These are phyloP conservation scores for Penicillium taxi DNA, from an alignment of 495 filamentous ascomycete species.

Conservation along the genomic window DNA sequence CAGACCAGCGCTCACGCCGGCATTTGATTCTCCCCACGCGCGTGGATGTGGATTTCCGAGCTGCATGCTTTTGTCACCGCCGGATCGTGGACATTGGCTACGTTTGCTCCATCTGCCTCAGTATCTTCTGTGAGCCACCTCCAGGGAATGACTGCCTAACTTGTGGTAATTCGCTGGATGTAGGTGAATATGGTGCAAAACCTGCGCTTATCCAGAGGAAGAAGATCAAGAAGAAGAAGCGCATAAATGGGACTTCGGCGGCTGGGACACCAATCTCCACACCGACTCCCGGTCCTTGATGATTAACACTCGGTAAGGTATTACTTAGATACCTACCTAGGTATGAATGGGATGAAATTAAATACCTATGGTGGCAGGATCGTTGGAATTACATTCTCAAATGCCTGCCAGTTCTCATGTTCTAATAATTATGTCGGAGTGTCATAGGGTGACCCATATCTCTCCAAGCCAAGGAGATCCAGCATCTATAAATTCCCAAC, in stretches of 20 bases:
- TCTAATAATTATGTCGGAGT: too few relatives aligned
- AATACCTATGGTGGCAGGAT: too few relatives aligned
- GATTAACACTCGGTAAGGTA: too few relatives aligned
- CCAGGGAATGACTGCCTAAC: constrained; percentile 70
- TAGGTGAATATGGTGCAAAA: constrained; percentile 64
- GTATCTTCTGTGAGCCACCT: constrained; percentile 65
- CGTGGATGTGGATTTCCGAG: constrained; percentile 89
- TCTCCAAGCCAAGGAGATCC: too few relatives aligned
- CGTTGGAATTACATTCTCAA: too few relatives aligned
- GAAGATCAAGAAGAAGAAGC: constrained; percentile 71
- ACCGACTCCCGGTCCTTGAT: constrained; percentile 36
- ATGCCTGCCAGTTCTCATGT: too few relatives aligned
- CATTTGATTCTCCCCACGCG: constrained; percentile 67
- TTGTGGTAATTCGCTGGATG: constrained; percentile 75
- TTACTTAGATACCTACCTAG: too few relatives aligned
- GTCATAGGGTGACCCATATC: too few relatives aligned
- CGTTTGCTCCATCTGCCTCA: constrained; percentile 92
- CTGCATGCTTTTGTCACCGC: constrained; percentile 94
- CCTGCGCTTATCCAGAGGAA: constrained; percentile 65
- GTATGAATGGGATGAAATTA: too few relatives aligned
- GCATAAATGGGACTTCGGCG: constrained; percentile 34
- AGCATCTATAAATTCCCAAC: too few relatives aligned
- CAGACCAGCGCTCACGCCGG: constrained; percentile 59
- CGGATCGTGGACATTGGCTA: constrained; percentile 85
- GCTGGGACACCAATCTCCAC: constrained; percentile 37